Conservation (phyloP, 140 eudicot species). For the Ambrosia hybrid region DNA sequence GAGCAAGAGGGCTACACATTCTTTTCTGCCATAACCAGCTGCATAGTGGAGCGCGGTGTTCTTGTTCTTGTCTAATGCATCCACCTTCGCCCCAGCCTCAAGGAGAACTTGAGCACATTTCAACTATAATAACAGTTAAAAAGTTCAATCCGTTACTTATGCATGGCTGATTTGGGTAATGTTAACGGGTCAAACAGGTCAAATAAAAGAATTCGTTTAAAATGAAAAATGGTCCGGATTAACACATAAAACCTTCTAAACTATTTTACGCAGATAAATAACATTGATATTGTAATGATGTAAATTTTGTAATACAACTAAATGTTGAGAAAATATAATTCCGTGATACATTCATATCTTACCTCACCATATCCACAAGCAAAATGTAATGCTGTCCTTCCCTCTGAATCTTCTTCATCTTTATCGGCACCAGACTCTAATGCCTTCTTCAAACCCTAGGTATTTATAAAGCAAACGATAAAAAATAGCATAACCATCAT, state of each 20-base stretch:
- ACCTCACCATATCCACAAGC: conserved; percentile 99
- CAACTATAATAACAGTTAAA: conserved; percentile 41
- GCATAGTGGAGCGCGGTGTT: conserved; percentile 98
- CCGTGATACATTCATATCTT: conserved; percentile 17
- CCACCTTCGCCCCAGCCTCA: conserved; percentile 97
- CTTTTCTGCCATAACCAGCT: conserved; percentile 95
- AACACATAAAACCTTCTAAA: conserved; percentile 6
- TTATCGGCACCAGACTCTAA: conserved; percentile 83
- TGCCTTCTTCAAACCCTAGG: conserved; percentile 78
- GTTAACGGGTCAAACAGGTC: not conserved
- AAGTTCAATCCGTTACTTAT: not conserved
- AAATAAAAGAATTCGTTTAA: too few relatives aligned
- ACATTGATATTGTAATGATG: not conserved
- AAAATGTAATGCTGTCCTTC: conserved; percentile 96
- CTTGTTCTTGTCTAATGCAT: conserved; percentile 91
- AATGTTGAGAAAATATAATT: not conserved
- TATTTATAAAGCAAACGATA: conserved; percentile 19
- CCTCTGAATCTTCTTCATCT: conserved; percentile 96
- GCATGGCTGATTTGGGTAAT: not conserved
- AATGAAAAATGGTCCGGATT: not conserved
- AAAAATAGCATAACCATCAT: conserved; percentile 1
- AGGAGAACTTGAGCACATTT: conserved; percentile 79
- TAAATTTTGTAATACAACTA: not conserved
- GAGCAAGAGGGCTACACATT: conserved; percentile 79
- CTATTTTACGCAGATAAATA: not conserved